A percentile compares a stretch with the other conserved stretches of the same genome.
These are phyloP conservation scores for Lecanicillium sp. DNA, from an alignment of 2,329 filamentous ascomycete genomes.

Conservation along the genomic window DNA sequence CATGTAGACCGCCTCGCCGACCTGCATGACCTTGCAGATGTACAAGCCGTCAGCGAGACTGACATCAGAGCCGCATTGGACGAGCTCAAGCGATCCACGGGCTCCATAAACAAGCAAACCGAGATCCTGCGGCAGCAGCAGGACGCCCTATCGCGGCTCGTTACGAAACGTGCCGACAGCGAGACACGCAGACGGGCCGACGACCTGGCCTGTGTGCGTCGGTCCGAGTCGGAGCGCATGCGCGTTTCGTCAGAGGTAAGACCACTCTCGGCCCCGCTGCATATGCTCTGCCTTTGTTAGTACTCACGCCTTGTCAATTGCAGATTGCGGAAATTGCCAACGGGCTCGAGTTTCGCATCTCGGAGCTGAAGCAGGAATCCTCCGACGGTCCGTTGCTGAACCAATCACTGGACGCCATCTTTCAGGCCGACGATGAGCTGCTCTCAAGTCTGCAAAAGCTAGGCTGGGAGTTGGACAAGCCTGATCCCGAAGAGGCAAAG, in stretches of 20 bases:
- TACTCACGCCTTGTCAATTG: background rate
- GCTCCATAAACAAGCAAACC: slow-evolving; percentile 55
- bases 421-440: slow-evolving; percentile 58
- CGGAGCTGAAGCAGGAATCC: slow-evolving; percentile 44
- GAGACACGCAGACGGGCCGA: slow-evolving; percentile 20
- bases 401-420: slow-evolving; percentile 38
- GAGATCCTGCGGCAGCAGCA: slow-evolving; percentile 54
- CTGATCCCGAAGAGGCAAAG: slow-evolving; percentile 42
- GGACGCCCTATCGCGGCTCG: slow-evolving; percentile 46
- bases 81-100: slow-evolving; percentile 57
- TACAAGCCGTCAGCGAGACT: slow-evolving; percentile 47
- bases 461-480: slow-evolving; percentile 49
- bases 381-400: slow-evolving; percentile 38
- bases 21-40: slow-evolving; percentile 35
- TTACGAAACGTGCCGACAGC: slow-evolving; percentile 30
- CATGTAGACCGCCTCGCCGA: slow-evolving; percentile 37
- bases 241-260: slow-evolving; percentile 34
- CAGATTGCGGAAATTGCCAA: slow-evolving; percentile 43
- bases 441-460: slow-evolving; percentile 59
- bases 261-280: background rate
- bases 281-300: background rate
- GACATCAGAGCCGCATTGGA: slow-evolving; percentile 55
- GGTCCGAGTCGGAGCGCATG: slow-evolving; percentile 29
- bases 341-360: slow-evolving; percentile 34
- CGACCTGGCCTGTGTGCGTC: slow-evolving; percentile 19